Percentiles rank a stretch among this genome's conserved stretches.
phyloP scores from a whole-genome alignment of 2,329 filamentous ascomycete species.

The Endoconidiophora polonica region DNA sequence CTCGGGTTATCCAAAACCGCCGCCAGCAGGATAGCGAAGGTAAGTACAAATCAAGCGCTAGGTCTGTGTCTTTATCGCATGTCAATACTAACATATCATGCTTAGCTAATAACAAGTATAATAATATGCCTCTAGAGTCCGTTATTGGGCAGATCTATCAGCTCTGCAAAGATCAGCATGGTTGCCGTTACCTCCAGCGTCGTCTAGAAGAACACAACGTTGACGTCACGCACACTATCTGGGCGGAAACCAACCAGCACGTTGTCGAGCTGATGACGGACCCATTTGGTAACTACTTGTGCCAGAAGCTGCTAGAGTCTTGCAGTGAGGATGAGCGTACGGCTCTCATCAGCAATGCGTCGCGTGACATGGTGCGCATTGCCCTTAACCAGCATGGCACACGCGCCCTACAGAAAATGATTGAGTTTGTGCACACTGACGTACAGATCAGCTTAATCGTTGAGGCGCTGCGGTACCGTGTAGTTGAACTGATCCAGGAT shows the following conservation, averaged over 20 bases:
- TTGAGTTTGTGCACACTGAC: slow-evolving; percentile 78
- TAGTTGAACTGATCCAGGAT: slow-evolving; percentile 91
- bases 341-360: slow-evolving; percentile 75
- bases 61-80: slow-evolving; percentile 1
- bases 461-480: slow-evolving; percentile 60
- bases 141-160: slow-evolving; percentile 72
- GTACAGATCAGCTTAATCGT: slow-evolving; percentile 82
- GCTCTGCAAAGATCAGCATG: slow-evolving; percentile 94
- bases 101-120: slow-evolving; percentile 58
- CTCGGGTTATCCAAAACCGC: slow-evolving; percentile 58
- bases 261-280: slow-evolving; percentile 98
- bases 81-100: neutral
- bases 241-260: slow-evolving; percentile 80
- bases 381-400: slow-evolving; percentile 96
- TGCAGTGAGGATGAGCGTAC: slow-evolving; percentile 93
- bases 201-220: slow-evolving; percentile 82
- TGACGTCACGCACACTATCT: slow-evolving; percentile 81
- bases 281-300: slow-evolving; percentile 97
- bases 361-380: slow-evolving; percentile 75
- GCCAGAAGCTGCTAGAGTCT: slow-evolving; percentile 93
- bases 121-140: slow-evolving; percentile 65
- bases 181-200: slow-evolving; percentile 90
- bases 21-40: slow-evolving; percentile 60
- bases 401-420: slow-evolving; percentile 96
- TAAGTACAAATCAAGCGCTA: slow-evolving; percentile 20